Evolutionary conservation across 1,139 yeast genomes (phyloP), one percentile per base, ranked within the genome.

Genomic region (Trichomonascaceae sp.): DNA sequence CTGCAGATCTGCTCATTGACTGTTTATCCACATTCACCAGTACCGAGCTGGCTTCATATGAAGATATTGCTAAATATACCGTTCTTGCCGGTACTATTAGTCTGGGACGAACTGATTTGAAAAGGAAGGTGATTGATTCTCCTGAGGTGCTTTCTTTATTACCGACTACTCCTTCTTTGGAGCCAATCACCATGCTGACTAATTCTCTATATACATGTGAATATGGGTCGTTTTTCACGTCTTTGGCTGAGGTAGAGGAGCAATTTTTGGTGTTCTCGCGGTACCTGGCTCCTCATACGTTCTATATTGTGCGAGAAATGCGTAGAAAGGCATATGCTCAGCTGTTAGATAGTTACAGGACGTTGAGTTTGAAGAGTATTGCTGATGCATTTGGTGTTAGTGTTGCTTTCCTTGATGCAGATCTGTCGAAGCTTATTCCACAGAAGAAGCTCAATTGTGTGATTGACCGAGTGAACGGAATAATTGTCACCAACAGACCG

Each of bases 311-410:
- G 59, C 81, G 98, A 58, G 99, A 93, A 72, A 82, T 95, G 85
- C 82, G 99, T 72, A 84, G 96, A 70, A 90, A 89, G 72, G 97
- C 96, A 1, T 95, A 95, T 68, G 84, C 95, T 1, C 99, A 93
- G 72, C 78, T 95, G 64, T 79, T 95, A 66, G 98, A 95, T 71
- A 87, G 96, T 61, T 95, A 95, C 77, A 89, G 89, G 74, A 86
- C 96, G 1, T 77, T 95, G 63, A 87, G 96, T 30, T 72, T 91
- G 62, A 85, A 85, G 70, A 86, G 96, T 43, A 93, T 95, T 98
- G 97, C 99, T 17, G 83, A 82, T 60, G 89, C 89, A 53, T 95
- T 95, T 74, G 95, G 95, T 57, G 95, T 95, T 32, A 77, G 86
- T 52, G 85, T 85, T 55, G 95, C 86, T 53, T 95, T 91, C 66